Percentiles rank a stretch among this genome's conserved stretches.
Evolutionary conservation across 2,329 filamentous ascomycete genomes (phyloP).

Genomic region (Microsporum canis): DNA sequence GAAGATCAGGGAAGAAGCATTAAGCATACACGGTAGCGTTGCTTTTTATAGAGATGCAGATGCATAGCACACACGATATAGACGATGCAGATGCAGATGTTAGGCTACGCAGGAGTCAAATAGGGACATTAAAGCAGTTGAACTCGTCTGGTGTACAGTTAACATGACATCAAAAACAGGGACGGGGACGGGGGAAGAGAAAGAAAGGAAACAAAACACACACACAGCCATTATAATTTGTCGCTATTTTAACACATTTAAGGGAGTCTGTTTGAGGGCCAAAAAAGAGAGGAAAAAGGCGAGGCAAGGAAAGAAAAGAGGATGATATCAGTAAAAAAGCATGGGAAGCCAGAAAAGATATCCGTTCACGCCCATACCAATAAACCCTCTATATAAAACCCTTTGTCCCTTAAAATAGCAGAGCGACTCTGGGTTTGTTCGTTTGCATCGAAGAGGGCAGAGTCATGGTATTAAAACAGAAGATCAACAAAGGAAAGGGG

Average conservation of each 20-base stretch:
- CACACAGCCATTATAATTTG: background rate
- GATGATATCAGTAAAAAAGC: background rate
- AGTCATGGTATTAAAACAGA: conserved; percentile 1
- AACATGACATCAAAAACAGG: background rate
- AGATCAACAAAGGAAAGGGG: background rate
- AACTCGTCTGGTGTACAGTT: background rate
- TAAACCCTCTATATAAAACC: background rate
- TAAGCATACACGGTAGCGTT: background rate
- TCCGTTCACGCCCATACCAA: background rate
- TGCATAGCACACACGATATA: background rate
- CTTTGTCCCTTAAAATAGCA: background rate
- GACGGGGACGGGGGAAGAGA: background rate
- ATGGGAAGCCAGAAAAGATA: background rate
- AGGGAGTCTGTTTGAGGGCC: background rate
- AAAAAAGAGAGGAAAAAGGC: background rate
- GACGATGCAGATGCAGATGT: background rate
- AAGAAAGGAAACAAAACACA: background rate
- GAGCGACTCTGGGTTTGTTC: background rate
- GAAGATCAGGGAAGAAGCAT: background rate
- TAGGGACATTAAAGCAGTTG: background rate
- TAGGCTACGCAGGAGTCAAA: background rate
- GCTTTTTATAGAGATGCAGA: background rate
- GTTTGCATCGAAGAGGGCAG: background rate
- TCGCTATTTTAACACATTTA: conserved; percentile 1
- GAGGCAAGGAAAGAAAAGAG: background rate